Base-by-base conservation (phyloP, 2,329 filamentous ascomycete species). In the Colletotrichum liaoningense region DNA sequence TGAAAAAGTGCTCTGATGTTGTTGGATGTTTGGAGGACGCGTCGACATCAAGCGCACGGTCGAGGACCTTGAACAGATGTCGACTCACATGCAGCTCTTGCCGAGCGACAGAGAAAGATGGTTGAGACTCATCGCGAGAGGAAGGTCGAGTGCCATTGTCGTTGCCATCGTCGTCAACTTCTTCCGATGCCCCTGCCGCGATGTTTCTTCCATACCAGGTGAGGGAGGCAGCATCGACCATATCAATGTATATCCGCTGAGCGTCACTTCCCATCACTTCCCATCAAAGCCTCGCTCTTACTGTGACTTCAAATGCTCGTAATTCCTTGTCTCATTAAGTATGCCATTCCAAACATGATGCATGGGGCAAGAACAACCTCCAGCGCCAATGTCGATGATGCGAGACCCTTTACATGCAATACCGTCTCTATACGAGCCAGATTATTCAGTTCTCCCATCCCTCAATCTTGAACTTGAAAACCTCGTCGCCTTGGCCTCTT, bases 391-490 rank as follows among this genome's bases (percentile, higher is more conserved):
- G 42, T 11, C 8, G 42, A 49, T 22, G 42, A 49, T 49, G 42
- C 42, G 19, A 9, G 42, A 5, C 3, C 19, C 42, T 49, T 22
- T 49, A 49, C 19, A 49, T 67, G 19, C 62, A 64, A 19, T 5
- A 1, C 5, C 8, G 19, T 14, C 16, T 52, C 19, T 58, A n/a
- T 24, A 28, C 35, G n/a, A 22, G 14, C 5, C 5, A 7, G 19
- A 30, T 7, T 5, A 30, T n/a, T 73, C 30, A 75, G 22, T 28
- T 80, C 1, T 87, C 82, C 87, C 87, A 89, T 0, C 85, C 88
- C 8, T 90, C 86, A 74, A 93, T 88, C 71, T 84, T 82, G 77
- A 91, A 93, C 56, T 82, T 84, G 76, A 90, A 88, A 30, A 84
- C 85, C 74, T 88, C 80, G 72, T 93, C 91, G 2, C 88, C 90